Evolutionary conservation across 345 rosid genomes (phyloP), one percentile per base, ranked within the genome.

Genomic region (Reutealis trisperma): DNA sequence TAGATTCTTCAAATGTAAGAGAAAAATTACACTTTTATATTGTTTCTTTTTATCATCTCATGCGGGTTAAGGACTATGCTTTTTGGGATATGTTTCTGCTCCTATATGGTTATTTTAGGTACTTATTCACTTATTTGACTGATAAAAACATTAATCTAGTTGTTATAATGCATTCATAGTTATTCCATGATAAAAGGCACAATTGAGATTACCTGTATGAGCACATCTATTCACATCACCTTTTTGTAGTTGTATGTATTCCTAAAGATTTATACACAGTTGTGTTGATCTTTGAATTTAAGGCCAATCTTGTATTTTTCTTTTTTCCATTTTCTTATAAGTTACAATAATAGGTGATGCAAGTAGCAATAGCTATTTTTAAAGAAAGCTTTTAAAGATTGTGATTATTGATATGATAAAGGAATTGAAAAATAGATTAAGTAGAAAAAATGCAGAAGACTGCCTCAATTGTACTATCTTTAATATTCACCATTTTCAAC

Each of bases 211-310:
- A 58, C 19, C 54, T 64, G 21, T 55, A 27, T 60, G 2, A 55
- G 32, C 59, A 34, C 21, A 63, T 71, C 6, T 67, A 73, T 55
- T 30, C 9, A 4, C 30, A 24, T 37, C 18, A 41, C 61, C 22
- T 42, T 49, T 27, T 63, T 63, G 55, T 66, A 54, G 15, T 66
- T 66, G 18, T 62, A 54, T 54, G 5, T 54, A 18, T 6, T 54
- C 16, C 7, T 37, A 32, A 72, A 21, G 25, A 64, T 77, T 68
- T 37, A 47, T 22, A 54, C 65, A 27, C 41, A 25, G 52, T 64
- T 51, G 37, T 75, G 44, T 66, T 63, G 57, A 30, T 12, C 67
- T 60, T 34, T 68, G 59, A 71, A 52, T 51, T 55, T 41, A 25
- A 77, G 67, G 11, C 45, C 8, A 19, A 5, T 42, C 27, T 70